Evolutionary conservation across 139 green algal species (phyloP).

Genomic region (Tetraselmis striata): DNA sequence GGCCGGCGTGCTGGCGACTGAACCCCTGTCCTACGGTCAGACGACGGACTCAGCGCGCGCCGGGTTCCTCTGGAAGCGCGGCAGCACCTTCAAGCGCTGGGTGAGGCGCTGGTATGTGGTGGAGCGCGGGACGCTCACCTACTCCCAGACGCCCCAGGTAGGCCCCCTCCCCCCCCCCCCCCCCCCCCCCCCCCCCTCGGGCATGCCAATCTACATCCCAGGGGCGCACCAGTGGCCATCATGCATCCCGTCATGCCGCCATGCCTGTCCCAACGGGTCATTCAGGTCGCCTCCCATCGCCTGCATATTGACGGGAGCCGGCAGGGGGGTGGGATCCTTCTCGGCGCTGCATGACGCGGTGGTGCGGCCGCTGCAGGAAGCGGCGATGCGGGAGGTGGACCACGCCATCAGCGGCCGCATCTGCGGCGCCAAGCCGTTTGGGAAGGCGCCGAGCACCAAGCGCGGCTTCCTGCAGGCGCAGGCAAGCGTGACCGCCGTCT

Average conservation of each 20-base stretch:
- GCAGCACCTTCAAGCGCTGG: not conserved
- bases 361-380: not conserved
- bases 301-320: no score
- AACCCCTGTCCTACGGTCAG: not conserved
- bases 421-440: not conserved
- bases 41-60: not conserved
- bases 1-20: not conserved
- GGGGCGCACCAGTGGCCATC: no score
- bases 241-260: no score
- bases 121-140: not conserved
- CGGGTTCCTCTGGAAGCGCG: not conserved
- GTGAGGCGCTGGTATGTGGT: not conserved
- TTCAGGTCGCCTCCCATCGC: no score
- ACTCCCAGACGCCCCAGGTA: not conserved
- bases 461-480: not conserved
- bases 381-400: not conserved
- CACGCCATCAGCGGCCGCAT: not conserved
- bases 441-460: not conserved
- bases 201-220: no score
- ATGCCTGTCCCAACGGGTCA: no score
- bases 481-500: no score
- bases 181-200: no score
- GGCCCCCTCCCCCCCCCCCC: no score
- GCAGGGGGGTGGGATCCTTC: no score
- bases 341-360: no score